Percentiles rank a stretch among this genome's conserved stretches.
These are phyloP conservation scores for Thecaphora thlaspeos DNA, from an alignment of 1,284 basidiomycete genomes.

Conservation along the genomic window DNA sequence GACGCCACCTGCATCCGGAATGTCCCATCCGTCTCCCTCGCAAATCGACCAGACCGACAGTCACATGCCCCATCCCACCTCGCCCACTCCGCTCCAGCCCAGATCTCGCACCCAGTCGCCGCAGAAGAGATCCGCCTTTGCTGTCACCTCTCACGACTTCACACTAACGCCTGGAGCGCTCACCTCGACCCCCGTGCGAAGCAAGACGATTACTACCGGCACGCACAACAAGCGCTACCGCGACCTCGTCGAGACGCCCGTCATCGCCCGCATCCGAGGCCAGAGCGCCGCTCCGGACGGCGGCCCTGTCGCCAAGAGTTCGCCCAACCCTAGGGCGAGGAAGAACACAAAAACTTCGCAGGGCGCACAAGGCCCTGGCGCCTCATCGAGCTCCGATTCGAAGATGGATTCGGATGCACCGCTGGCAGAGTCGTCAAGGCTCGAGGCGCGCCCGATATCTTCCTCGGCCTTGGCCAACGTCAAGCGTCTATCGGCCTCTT, in stretches of 20 bases:
- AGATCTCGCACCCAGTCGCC: slow-evolving; percentile 1
- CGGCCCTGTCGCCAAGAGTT: background rate
- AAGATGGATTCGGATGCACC: background rate
- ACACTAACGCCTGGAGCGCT: background rate
- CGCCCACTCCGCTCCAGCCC: background rate
- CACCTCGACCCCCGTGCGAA: background rate
- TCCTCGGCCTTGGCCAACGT: too few relatives aligned
- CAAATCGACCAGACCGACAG: background rate
- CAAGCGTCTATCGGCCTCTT: background rate
- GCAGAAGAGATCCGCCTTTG: background rate
- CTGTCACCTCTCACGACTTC: background rate
- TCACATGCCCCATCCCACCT: background rate
- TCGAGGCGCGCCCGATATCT: background rate
- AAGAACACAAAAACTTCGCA: background rate
- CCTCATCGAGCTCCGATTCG: background rate
- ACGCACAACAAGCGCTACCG: background rate
- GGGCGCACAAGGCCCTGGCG: too few relatives aligned
- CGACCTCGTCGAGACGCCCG: background rate
- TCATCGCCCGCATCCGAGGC: background rate
- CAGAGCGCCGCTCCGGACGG: background rate
- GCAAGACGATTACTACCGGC: too few relatives aligned
- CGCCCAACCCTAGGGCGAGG: background rate
- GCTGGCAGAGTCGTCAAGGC: background rate
- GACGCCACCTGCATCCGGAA: slow-evolving; percentile 2
- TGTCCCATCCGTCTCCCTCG: background rate